Evolutionary conservation across 2,329 filamentous ascomycete genomes (phyloP).

Genomic region (Sclerotinia nivalis): DNA sequence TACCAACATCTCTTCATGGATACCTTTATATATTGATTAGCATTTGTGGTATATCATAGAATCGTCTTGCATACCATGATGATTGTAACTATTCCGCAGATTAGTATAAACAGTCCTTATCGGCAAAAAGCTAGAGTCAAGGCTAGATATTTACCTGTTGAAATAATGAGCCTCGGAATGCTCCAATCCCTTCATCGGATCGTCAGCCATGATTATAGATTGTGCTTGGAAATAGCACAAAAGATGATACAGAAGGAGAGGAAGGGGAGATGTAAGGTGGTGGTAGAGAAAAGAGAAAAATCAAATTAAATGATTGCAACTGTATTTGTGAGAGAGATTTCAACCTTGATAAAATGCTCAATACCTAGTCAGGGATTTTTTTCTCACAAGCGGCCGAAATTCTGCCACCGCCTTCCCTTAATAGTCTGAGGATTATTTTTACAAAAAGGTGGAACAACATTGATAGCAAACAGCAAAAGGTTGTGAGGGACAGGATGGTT

Average conservation of each 20-base stretch:
- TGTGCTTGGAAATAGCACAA: neutral
- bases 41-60: constrained; percentile 25
- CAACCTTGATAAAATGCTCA: neutral
- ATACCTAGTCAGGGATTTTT: constrained; percentile 4
- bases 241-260: constrained; percentile 15
- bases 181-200: constrained; percentile 47
- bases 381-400: constrained; percentile 11
- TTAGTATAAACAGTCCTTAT: constrained; percentile 30
- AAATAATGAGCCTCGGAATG: constrained; percentile 96
- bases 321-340: neutral
- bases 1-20: constrained; percentile 98
- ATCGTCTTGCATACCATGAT: constrained; percentile 72
- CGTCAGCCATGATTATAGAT: constrained; percentile 50
- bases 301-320: neutral
- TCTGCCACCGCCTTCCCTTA: constrained; percentile 16
- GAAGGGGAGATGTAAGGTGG: constrained; percentile 1
- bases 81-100: constrained; percentile 73
- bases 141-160: constrained; percentile 69
- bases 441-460: neutral
- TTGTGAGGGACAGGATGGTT: neutral
- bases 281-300: constrained; percentile 5
- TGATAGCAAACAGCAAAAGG: neutral
- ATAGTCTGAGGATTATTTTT: neutral
- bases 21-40: constrained; percentile 61
- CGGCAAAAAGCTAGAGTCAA: neutral